Base-by-base conservation (phyloP, 164 flowering plant species). In the Litsea cubeba region DNA sequence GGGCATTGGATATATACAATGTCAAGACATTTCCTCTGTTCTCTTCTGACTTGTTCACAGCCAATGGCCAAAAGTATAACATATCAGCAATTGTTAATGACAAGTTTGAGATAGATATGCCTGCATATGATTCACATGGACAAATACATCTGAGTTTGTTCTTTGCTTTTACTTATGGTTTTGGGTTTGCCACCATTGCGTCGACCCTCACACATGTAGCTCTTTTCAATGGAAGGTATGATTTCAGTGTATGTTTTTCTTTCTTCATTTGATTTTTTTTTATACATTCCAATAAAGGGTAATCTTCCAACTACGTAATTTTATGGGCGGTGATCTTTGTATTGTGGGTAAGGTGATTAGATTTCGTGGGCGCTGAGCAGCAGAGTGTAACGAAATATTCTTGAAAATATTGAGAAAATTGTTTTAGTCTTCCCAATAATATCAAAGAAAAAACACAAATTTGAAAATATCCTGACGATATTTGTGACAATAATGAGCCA, bases 221-320 rank as follows among this genome's bases (percentile, higher is more conserved):
- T 2, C 57, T 88, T 25, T 89, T 89, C 73, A 77, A 89, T 76
- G 90, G 91, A 75, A 89, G 83, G 93, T 85, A 80, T 67, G 24
- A 20, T 20, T 51, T 25, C 40, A n/a, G 12, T 18, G 54, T 23
- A 54, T 54, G 4, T 54, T 54, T 15, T 15, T 54, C 4, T 54
- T 18, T 14, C 2, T 17, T 54, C 12, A 54, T 54, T 54, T 54
- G 17, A 14, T 54, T 18, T 54, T 17, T 51, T 51, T 50, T 54
- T 54, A 1, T 15, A 17, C 17, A 54, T 54, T 15, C 20, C n/a
- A 15, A 54, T 40, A 5, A 54, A 54, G 20, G 60, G 60, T 20
- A 18, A 54, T 54, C 20, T 54, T 14, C 17, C 60, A 40, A 54
- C 12, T 54, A 14, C 3, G 12, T 18, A 54, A 54, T 54, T 54